Conservation (phyloP, 2,329 filamentous ascomycete genomes). For the Fusarium duplospermum region DNA sequence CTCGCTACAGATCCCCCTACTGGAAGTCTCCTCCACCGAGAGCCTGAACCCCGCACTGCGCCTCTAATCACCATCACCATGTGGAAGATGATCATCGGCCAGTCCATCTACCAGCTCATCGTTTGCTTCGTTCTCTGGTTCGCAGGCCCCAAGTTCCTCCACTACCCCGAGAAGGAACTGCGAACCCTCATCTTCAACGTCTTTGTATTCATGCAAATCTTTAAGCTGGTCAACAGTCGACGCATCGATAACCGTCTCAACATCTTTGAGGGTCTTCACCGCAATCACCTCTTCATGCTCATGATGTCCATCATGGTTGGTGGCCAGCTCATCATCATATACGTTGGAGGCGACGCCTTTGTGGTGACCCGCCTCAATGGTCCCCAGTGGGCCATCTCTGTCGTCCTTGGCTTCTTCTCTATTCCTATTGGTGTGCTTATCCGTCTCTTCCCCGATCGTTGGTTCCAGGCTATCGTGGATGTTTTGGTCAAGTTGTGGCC, state of each 20-base stretch:
- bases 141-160: slow-evolving; percentile 65
- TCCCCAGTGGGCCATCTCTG: slow-evolving; percentile 82
- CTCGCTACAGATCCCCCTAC: slow-evolving; percentile 72
- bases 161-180: slow-evolving; percentile 57
- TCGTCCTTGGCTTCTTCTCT: slow-evolving; percentile 80
- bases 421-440: slow-evolving; percentile 80
- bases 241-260: slow-evolving; percentile 87
- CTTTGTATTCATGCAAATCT: slow-evolving; percentile 79
- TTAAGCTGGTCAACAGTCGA: slow-evolving; percentile 74
- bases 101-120: slow-evolving; percentile 68
- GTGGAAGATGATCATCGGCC: slow-evolving; percentile 75
- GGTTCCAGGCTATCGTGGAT: slow-evolving; percentile 41
- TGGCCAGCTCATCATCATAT: slow-evolving; percentile 39
- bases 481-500: slow-evolving; percentile 26
- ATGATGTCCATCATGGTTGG: slow-evolving; percentile 48
- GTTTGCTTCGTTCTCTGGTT: slow-evolving; percentile 72
- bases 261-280: slow-evolving; percentile 77
- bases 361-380: slow-evolving; percentile 71
- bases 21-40: slow-evolving; percentile 66
- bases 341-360: slow-evolving; percentile 72
- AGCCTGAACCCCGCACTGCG: slow-evolving; percentile 69
- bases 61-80: slow-evolving; percentile 78
- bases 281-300: slow-evolving; percentile 33
- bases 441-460: slow-evolving; percentile 77
- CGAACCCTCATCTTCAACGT: slow-evolving; percentile 74